Evolutionary conservation across 495 filamentous ascomycete species (phyloP), one percentile per base, ranked within the genome.

Genomic region (Penicillium diatomitis): DNA sequence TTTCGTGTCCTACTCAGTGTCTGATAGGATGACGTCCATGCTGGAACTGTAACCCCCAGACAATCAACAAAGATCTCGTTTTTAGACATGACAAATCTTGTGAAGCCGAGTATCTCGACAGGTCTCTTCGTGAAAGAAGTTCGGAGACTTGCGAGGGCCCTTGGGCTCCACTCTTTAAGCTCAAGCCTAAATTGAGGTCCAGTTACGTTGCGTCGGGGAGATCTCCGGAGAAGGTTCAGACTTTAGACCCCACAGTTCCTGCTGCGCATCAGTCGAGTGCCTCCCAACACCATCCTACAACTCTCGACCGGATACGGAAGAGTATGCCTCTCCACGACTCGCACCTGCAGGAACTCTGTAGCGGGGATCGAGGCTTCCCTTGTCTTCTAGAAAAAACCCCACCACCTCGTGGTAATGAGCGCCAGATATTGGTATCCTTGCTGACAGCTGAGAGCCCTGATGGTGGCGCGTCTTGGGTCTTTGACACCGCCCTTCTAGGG

Each of bases 171-270:
- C 41, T 44, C 30, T 44, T 12, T 33, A 44, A 20, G 20, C 20
- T 20, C 20, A 20, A 20, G 20, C 2, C 20, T 20, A 20, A 20
- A 20, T 20, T 2, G 32, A 11, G 4, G 33, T 11, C 45, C 48
- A 51, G 45, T 51, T 31, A 45, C 11, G 44, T 11, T 6, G 4
- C 10, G 20, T 51, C 44, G 40, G 53, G 49, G 53, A 55, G 48
- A 45, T 12, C 3, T 44, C 27, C 8, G 10, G 28, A 37, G 3
- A 33, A 39, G 30, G 55, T 48, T 54, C 51, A 52, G 55, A 35
- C 8, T 47, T 46, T 28, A 32, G 28, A 37, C 37, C 36, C 32
- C 31, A 36, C 48, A 45, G 47, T 28, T 49, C 47, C 20, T 58
- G 48, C 52, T 46, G 30, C 20, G 20, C 20, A 20, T 20, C 20